Evolutionary conservation across 352 stramenopile species (phyloP), one percentile per base, ranked within the genome.

Genomic region (Globisporangium megalacanthum): DNA sequence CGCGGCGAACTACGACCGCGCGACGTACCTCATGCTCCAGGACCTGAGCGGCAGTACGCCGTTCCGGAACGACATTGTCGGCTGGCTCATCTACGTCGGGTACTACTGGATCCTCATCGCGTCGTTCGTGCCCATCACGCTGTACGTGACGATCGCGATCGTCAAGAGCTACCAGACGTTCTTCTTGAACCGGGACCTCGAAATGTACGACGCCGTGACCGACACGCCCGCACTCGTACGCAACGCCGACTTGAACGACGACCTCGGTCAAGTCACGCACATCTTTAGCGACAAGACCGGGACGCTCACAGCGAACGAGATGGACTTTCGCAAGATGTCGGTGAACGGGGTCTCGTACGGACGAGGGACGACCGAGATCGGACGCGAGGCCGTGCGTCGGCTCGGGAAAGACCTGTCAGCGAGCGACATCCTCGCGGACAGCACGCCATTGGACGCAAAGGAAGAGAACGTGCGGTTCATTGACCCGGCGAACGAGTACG

Each of bases 71-170:
- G 79, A 91, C 41, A 55, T 93, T 31, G 52, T 88, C 17, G 85
- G 85, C 3, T 78, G 80, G 59, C 58, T 83, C 39, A 88, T 89
- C 36, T 91, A 89, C 64, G 67, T 95, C 51, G 83, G 83, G 4
- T 94, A 93, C 71, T 95, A 85, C 64, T 95, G 83, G 83, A 92
- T 94, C 62, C 72, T 93, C 31, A 92, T 94, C 46, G 81, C 86
- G 29, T 92, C 80, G 0, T 94, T 95, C 60, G 83, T 95, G 5
- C 86, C 86, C 17, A 95, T 95, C 60, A 94, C 86, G 56, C 60
- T 95, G 46, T 95, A 95, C 66, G 86, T 95, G 46, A 92, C 82
- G 9, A 88, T 95, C 41, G 83, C 83, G 25, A 90, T 95, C 52
- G 84, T 92, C 49, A 93, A 92, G 59, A 90, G 69, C 25, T 93